Percentiles rank a stretch among this genome's conserved stretches.
Conservation (phyloP, 495 filamentous ascomycete species). For the Penicillium odoratum region DNA sequence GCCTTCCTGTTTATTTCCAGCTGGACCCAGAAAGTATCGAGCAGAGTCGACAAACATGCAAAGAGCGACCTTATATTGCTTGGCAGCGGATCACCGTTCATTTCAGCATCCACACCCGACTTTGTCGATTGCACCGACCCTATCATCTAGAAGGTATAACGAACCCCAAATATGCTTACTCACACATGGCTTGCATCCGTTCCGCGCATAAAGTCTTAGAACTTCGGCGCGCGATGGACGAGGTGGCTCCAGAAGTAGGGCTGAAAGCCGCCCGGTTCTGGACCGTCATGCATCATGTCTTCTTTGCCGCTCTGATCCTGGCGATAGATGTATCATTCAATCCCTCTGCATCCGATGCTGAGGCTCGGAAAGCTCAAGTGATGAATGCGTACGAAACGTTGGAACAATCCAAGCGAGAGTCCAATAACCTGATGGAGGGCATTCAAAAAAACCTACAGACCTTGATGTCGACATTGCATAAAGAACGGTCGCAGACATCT, state of each 20-base stretch:
- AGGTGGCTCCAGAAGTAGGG: slow-evolving; percentile 12
- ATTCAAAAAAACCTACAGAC: slow-evolving; percentile 32
- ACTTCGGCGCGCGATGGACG: slow-evolving; percentile 30
- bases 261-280: slow-evolving; percentile 23
- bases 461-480: slow-evolving; percentile 26
- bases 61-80: slow-evolving; percentile 27
- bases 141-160: slow-evolving; percentile 29
- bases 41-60: slow-evolving; percentile 20
- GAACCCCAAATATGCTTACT: slow-evolving; percentile 31
- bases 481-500: slow-evolving; percentile 8
- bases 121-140: slow-evolving; percentile 33
- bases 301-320: slow-evolving; percentile 30
- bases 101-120: slow-evolving; percentile 26
- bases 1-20: slow-evolving; percentile 24
- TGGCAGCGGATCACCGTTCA: slow-evolving; percentile 25
- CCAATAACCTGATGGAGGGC: slow-evolving; percentile 19
- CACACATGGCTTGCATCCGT: slow-evolving; percentile 25
- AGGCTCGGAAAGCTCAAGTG: slow-evolving; percentile 24
- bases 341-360: slow-evolving; percentile 22
- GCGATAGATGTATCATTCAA: slow-evolving; percentile 33
- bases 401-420: slow-evolving; percentile 27
- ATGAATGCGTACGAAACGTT: slow-evolving; percentile 25
- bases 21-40: slow-evolving; percentile 23
- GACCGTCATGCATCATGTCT: slow-evolving; percentile 29
- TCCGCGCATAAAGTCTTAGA: slow-evolving; percentile 31